Conservation (phyloP, 2,329 filamentous ascomycete species). For the Cordyceps javanica region DNA sequence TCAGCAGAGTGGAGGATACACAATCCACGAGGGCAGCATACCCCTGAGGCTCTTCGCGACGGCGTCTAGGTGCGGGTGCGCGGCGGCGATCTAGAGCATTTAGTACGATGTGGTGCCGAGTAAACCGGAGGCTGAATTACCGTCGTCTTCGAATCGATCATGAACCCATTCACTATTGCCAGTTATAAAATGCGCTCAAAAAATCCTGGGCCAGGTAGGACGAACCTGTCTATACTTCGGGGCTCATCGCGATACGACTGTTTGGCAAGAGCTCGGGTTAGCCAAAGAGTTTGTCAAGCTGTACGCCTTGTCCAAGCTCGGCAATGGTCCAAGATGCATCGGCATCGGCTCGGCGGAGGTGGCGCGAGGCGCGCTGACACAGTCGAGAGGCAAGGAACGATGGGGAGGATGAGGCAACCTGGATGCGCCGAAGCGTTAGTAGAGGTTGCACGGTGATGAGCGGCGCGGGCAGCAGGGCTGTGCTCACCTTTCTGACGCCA, state of each 20-base stretch:
- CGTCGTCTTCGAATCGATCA: conserved; percentile 76
- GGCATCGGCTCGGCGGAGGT: conserved; percentile 7
- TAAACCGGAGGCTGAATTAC: conserved; percentile 31
- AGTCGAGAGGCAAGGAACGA: conserved; percentile 21
- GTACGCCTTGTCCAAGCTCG: conserved; percentile 24
- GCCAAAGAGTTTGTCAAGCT: conserved; percentile 31
- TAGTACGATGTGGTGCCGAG: conserved; percentile 15
- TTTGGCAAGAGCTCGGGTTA: conserved; percentile 34
- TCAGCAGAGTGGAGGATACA: conserved; percentile 14
- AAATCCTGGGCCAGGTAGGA: not conserved
- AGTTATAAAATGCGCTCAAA: not conserved
- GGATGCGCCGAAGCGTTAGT: conserved; percentile 12
- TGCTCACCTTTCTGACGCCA: conserved; percentile 78
- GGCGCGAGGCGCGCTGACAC: conserved; percentile 25
- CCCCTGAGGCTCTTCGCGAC: conserved; percentile 38
- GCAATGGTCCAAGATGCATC: not conserved
- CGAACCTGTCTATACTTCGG: conserved; percentile 65
- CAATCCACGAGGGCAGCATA: conserved; percentile 17
- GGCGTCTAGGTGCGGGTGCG: conserved; percentile 35
- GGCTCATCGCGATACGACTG: conserved; percentile 58
- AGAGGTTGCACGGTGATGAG: not conserved
- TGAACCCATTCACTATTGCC: conserved; percentile 80
- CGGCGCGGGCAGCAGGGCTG: conserved; percentile 12
- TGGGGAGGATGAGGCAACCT: conserved; percentile 31
- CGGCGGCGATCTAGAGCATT: conserved; percentile 32